Evolutionary conservation across 352 stramenopile genomes (phyloP), one percentile per base, ranked within the genome.

Genomic region (Phytophthora uliginosa): DNA sequence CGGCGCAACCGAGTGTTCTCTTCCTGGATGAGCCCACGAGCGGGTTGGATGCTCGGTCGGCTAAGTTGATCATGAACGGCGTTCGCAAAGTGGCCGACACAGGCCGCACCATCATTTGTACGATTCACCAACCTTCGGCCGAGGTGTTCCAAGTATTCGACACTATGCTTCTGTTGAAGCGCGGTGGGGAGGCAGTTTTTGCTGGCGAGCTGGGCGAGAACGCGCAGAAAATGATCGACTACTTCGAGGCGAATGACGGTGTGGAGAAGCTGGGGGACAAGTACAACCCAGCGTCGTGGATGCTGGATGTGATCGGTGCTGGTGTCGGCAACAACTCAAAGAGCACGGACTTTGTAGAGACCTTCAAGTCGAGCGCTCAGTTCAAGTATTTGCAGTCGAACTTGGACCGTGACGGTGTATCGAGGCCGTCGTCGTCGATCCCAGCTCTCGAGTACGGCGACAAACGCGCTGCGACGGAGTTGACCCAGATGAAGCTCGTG

Each of bases 1-100:
- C 58, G 28, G 57, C 65, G 0, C 57, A 67, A 13, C 63, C 63
- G 9, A 69, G 63, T 51, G 63, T 64, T 18, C 57, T 72, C 26
- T 72, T 72, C 50, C 31, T 69, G 22, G 66, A 73, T 42, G 66
- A 69, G 36, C 66, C 66, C 31, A 73, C 59, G 4, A 73, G 66
- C 18, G 42, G 66, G 4, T 54, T 67, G 34, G 65, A 72, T 51
- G 65, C 65, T 15, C 65, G 65, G 12, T 72, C 65, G 8, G 57
- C 65, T 4, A 66, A 72, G 20, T 22, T 72, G 34, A 72, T 72
- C 65, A 61, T 72, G 65, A 50, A 66, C 17, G 65, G 65, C n/a
- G 57, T 72, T 12, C 65, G 65, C 18, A 72, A 67, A 22, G 65
- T 72, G 8, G 65, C 65, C 10, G 24, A 72, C n/a, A 62, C 56